A percentile compares a stretch with the other conserved stretches of the same genome.
Conservation (phyloP, 345 rosid species). For the Corchorus capsularis region DNA sequence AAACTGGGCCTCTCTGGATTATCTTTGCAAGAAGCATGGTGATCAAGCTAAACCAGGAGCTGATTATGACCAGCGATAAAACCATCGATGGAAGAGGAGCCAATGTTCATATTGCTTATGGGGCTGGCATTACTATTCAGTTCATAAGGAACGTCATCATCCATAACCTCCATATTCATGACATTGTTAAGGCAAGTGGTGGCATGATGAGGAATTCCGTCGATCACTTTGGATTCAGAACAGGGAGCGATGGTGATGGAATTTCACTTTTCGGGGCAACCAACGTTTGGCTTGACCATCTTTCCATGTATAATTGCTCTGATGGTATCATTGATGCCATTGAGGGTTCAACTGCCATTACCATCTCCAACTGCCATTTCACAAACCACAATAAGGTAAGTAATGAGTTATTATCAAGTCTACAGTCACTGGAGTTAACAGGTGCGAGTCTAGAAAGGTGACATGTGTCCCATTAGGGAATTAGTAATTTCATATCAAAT, state of each 20-base stretch:
- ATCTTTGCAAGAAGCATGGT: constrained; percentile 58
- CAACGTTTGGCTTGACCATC: constrained; percentile 78
- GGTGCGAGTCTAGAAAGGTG: too few species aligned
- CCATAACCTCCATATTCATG: constrained; percentile 64
- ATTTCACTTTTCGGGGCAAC: constrained; percentile 63
- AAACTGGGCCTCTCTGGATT: constrained; percentile 64
- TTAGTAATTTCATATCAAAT: too few species aligned
- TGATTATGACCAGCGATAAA: constrained; percentile 58
- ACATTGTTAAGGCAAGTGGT: constrained; percentile 46
- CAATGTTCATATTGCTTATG: constrained; percentile 55
- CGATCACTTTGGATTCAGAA: constrained; percentile 64
- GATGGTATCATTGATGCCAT: constrained; percentile 82
- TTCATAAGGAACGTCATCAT: constrained; percentile 61
- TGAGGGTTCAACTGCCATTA: constrained; percentile 69
- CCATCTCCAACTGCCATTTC: constrained; percentile 75
- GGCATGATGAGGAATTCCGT: constrained; percentile 63
- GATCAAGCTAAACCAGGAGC: constrained; percentile 66
- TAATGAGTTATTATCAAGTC: too few species aligned
- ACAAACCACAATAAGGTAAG: constrained; percentile 71
- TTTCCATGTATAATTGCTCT: constrained; percentile 58
- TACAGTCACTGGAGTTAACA: too few species aligned
- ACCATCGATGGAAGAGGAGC: constrained; percentile 86
- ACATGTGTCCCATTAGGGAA: too few species aligned
- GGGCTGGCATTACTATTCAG: constrained; percentile 69
- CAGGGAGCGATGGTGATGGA: constrained; percentile 79